These are phyloP conservation scores for Eudorina sp. DNA, from an alignment of 139 green algal species.

Conservation along the genomic window DNA sequence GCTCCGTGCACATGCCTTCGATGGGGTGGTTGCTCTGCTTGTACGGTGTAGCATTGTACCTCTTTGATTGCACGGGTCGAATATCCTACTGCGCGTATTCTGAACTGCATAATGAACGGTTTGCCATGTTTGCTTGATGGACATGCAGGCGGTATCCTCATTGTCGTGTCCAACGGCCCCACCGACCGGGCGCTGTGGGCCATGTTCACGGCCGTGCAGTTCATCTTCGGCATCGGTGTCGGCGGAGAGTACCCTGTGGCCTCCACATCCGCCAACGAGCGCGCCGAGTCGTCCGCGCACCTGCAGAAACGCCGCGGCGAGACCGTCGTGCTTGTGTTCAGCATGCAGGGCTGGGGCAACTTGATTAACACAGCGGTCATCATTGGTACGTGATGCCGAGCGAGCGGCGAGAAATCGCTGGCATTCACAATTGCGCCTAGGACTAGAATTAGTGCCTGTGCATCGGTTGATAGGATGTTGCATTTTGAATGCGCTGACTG, in stretches of 20 bases:
- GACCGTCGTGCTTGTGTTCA: slow-evolving; percentile 77
- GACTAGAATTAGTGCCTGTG: no score
- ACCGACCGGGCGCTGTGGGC: slow-evolving; percentile 23
- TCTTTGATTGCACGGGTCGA: no score
- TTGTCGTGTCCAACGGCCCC: slow-evolving; percentile 18
- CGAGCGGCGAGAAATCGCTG: no score
- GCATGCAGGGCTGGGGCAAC: slow-evolving; percentile 63
- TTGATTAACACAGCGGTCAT: slow-evolving; percentile 59
- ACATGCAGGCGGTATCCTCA: slow-evolving; percentile 29
- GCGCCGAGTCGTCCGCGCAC: slow-evolving; percentile 67
- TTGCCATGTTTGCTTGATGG: no score
- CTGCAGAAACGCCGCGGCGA: slow-evolving; percentile 62
- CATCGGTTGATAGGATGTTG: no score
- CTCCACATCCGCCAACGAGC: slow-evolving; percentile 81
- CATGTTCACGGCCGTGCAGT: slow-evolving; percentile 47
- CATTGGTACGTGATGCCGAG: slow-evolving; percentile 27
- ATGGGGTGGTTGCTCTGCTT: no score
- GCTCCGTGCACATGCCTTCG: no score
- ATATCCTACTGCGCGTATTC: no score
- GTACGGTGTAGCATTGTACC: no score
- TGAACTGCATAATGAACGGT: background rate
- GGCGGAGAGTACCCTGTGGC: slow-evolving; percentile 86
- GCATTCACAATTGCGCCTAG: no score
- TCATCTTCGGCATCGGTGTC: slow-evolving; percentile 70
- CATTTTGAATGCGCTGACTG: no score